Evolutionary conservation across 169 alveolate species (phyloP).

Genomic region (Babesia ovata): DNA sequence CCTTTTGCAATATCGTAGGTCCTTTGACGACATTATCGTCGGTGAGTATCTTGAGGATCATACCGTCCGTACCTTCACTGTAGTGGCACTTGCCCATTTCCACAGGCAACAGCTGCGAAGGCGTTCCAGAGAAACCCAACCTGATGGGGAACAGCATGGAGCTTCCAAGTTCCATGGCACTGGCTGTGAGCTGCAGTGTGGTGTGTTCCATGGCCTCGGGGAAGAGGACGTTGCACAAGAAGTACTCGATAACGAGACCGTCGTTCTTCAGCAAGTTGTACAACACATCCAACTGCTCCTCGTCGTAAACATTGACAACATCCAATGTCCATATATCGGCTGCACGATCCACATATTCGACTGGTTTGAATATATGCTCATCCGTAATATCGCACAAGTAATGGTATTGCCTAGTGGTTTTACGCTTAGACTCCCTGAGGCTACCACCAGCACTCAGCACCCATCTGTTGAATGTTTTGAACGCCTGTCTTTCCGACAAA

Average conservation of each 20-base stretch:
- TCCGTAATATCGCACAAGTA: conserved; percentile 31
- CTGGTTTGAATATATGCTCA: conserved; percentile 27
- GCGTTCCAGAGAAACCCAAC: conserved; percentile 92
- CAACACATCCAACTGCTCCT: conserved; percentile 70
- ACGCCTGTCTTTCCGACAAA: conserved; percentile 28
- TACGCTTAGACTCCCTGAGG: conserved; percentile 39
- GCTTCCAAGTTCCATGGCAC: conserved; percentile 90
- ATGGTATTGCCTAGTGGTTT: conserved; percentile 45
- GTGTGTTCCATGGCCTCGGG: conserved; percentile 85
- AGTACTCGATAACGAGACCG: conserved; percentile 81
- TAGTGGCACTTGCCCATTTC: conserved; percentile 86
- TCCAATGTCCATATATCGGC: conserved; percentile 74
- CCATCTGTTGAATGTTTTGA: conserved; percentile 60
- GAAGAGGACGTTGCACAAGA: conserved; percentile 78
- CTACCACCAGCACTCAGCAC: conserved; percentile 63
- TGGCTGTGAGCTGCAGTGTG: conserved; percentile 82
- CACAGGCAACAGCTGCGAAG: conserved; percentile 89
- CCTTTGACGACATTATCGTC: conserved; percentile 73
- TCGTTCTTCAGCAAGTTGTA: conserved; percentile 70
- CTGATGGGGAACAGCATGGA: conserved; percentile 84
- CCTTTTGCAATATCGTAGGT: conserved; percentile 55
- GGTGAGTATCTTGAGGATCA: conserved; percentile 78
- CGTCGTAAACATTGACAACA: conserved; percentile 80
- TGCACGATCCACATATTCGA: conserved; percentile 31
- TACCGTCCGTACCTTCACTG: conserved; percentile 88